Percentiles rank a stretch among this genome's conserved stretches.
Conservation (phyloP, 208 protist genomes). For the Leptomonas seymouri region DNA sequence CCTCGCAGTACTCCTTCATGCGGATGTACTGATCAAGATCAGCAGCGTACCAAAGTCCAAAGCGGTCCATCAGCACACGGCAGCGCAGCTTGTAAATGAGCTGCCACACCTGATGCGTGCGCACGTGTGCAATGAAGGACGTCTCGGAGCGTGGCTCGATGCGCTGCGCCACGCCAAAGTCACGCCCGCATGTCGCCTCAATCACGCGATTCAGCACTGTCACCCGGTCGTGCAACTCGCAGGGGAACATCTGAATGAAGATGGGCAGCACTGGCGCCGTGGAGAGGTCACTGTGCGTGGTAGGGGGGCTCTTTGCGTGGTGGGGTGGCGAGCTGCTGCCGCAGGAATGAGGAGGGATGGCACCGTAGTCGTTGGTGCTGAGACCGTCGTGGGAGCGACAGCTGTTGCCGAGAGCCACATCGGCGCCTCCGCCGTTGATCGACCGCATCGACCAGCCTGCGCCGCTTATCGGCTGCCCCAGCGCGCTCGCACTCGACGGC, state of each 20-base stretch:
- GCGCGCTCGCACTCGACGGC: constrained; percentile 12
- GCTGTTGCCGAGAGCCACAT: constrained; percentile 12
- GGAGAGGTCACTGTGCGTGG: not conserved
- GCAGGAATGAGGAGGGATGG: constrained; percentile 9
- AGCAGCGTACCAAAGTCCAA: constrained; percentile 79
- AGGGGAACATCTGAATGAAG: constrained; percentile 87
- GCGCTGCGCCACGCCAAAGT: constrained; percentile 43
- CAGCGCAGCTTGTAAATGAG: constrained; percentile 71
- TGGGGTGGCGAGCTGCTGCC: constrained; percentile 17
- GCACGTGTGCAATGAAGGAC: constrained; percentile 67
- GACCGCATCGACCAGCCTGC: constrained; percentile 21
- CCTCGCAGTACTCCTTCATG: constrained; percentile 81
- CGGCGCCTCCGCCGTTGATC: constrained; percentile 5
- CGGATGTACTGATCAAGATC: constrained; percentile 60
- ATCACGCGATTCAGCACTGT: constrained; percentile 75
- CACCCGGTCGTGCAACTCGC: constrained; percentile 63
- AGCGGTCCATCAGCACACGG: constrained; percentile 82
- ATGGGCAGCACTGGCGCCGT: constrained; percentile 38
- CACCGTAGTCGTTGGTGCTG: constrained; percentile 10
- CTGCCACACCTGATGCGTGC: constrained; percentile 49
- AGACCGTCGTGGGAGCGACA: constrained; percentile 17
- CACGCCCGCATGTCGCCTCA: constrained; percentile 37
- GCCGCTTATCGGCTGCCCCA: constrained; percentile 25
- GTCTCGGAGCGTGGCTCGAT: constrained; percentile 78
- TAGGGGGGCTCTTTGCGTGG: not conserved